Evolutionary conservation across 1,139 yeast species (phyloP).

Genomic region (Sugiyamaella novakii): DNA sequence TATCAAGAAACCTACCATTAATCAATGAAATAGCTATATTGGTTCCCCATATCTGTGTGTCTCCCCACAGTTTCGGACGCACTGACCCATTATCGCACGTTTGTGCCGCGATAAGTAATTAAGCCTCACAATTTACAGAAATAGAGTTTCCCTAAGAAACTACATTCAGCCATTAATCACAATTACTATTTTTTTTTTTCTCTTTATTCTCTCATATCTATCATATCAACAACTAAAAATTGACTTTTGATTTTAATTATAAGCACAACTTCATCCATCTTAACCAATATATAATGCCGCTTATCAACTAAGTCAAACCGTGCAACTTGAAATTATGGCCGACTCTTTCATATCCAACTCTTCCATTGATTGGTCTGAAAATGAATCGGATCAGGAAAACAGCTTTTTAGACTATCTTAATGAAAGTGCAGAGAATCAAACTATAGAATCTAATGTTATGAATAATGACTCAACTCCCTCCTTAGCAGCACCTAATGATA

Average conservation of each 20-base stretch:
- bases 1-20: no score
- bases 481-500: background rate
- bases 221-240: no score
- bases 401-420: background rate
- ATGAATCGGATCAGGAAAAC: constrained; percentile 7
- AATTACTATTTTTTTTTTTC: no score
- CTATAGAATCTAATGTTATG: background rate
- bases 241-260: no score
- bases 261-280: no score
- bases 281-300: no score
- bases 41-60: no score
- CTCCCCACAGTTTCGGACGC: no score
- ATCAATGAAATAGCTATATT: no score
- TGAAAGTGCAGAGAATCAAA: background rate
- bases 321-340: no score
- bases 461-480: background rate
- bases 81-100: constrained; percentile 1
- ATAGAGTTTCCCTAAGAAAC: background rate
- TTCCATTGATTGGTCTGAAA: constrained; percentile 8
- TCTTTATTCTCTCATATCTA: no score
- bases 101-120: background rate
- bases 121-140: constrained; percentile 4
- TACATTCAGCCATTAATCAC: background rate
- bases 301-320: no score
- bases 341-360: constrained; percentile 9